Percentiles rank a stretch among this genome's conserved stretches.
These are phyloP conservation scores for Pseudonectria foliicola DNA, from an alignment of 2,329 filamentous ascomycete species.

Conservation along the genomic window DNA sequence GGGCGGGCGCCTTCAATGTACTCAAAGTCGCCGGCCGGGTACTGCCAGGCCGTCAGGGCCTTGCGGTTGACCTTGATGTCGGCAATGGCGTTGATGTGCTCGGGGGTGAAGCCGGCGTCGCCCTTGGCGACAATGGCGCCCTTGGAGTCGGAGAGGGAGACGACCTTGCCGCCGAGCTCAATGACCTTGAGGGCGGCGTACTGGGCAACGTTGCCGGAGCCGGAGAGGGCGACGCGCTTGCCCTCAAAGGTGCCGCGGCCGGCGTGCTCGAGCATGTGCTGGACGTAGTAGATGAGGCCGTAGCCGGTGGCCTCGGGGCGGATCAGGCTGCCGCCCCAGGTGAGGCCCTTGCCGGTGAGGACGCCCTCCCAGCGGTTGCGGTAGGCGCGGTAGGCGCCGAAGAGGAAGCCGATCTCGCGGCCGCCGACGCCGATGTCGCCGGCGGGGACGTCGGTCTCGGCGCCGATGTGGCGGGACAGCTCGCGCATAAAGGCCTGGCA, in stretches of 20 bases:
- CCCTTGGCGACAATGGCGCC: slow-evolving; percentile 71
- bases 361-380: slow-evolving; percentile 93
- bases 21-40: slow-evolving; percentile 61
- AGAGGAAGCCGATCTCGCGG: slow-evolving; percentile 90
- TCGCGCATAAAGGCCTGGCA: slow-evolving; percentile 95
- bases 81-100: slow-evolving; percentile 73
- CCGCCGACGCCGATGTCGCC: slow-evolving; percentile 93
- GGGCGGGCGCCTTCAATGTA: slow-evolving; percentile 84
- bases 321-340: slow-evolving; percentile 91
- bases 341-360: slow-evolving; percentile 88
- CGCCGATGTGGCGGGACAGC: slow-evolving; percentile 91
- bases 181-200: slow-evolving; percentile 95
- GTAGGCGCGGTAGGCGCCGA: slow-evolving; percentile 85
- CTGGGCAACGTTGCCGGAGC: slow-evolving; percentile 96
- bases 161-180: slow-evolving; percentile 86
- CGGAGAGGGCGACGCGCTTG: slow-evolving; percentile 93
- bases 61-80: slow-evolving; percentile 81
- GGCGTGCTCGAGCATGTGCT: slow-evolving; percentile 90
- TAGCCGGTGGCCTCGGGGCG: slow-evolving; percentile 95
- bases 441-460: slow-evolving; percentile 91
- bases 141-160: slow-evolving; percentile 90
- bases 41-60: slow-evolving; percentile 66
- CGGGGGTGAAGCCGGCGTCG: slow-evolving; percentile 66
- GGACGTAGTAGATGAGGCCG: slow-evolving; percentile 93
- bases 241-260: slow-evolving; percentile 79